These are phyloP conservation scores for Microcyclospora pomicola DNA, from an alignment of 2,329 filamentous ascomycete species.

Conservation along the genomic window DNA sequence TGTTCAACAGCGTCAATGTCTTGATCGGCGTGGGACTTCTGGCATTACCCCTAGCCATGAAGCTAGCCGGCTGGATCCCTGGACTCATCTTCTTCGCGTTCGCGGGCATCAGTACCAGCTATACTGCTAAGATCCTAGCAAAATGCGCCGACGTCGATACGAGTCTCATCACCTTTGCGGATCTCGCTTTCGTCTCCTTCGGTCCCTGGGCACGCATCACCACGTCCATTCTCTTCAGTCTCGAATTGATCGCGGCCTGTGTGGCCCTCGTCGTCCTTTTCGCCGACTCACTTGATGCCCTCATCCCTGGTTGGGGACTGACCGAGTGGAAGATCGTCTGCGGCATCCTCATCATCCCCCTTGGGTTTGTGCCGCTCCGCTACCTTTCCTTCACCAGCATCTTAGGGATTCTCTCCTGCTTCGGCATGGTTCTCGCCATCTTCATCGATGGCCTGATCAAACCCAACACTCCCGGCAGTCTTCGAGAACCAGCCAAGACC, in stretches of 20 bases:
- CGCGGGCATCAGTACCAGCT: conserved; percentile 62
- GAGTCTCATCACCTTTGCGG: conserved; percentile 83
- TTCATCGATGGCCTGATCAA: conserved; percentile 80
- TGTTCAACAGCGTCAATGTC: conserved; percentile 93
- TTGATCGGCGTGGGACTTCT: conserved; percentile 82
- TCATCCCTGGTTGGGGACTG: conserved; percentile 58
- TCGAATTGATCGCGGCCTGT: conserved; percentile 77
- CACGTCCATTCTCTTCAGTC: conserved; percentile 72
- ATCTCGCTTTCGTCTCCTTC: conserved; percentile 83
- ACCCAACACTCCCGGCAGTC: conserved; percentile 61
- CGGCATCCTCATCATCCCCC: conserved; percentile 60
- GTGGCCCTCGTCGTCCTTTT: conserved; percentile 89
- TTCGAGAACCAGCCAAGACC: conserved; percentile 65
- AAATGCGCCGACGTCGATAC: conserved; percentile 80
- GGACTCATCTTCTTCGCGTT: conserved; percentile 62
- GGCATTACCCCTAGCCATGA: conserved; percentile 75
- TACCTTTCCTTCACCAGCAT: conserved; percentile 82
- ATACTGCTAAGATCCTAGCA: conserved; percentile 73
- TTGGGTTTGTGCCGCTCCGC: conserved; percentile 74
- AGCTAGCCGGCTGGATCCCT: conserved; percentile 76
- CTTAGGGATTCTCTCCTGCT: conserved; percentile 79
- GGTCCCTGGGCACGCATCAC: conserved; percentile 66
- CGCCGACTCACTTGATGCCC: conserved; percentile 70
- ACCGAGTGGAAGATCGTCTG: conserved; percentile 77
- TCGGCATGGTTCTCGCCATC: conserved; percentile 74